Percentiles rank a stretch among this genome's conserved stretches.
phyloP scores from a whole-genome alignment of 139 green algal species.

The Chlorella sp. region DNA sequence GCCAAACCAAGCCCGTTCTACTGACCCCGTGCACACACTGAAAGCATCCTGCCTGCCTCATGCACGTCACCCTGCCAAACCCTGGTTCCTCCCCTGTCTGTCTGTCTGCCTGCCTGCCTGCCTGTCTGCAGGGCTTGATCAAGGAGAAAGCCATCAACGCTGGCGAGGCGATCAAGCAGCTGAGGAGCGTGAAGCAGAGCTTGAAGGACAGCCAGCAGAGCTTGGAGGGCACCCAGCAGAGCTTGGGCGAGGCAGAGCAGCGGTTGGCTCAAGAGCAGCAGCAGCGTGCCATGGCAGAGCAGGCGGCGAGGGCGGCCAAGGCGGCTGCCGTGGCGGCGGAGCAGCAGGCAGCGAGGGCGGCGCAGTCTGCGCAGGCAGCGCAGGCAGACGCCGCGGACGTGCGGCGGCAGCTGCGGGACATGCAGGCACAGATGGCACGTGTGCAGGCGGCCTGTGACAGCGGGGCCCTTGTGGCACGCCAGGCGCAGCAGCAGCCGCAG shows the following conservation, averaged over 20 bases:
- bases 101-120: background rate
- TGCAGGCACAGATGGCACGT: slow-evolving; percentile 4
- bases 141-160: slow-evolving; percentile 44
- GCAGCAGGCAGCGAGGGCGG: background rate
- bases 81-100: background rate
- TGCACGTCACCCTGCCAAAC: background rate
- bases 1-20: too few species aligned
- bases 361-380: background rate
- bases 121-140: slow-evolving; percentile 20
- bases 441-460: slow-evolving; percentile 5
- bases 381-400: background rate
- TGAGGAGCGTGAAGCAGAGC: slow-evolving; percentile 2
- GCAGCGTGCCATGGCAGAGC: background rate
- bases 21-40: too few species aligned
- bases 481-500: background rate
- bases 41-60: too few species aligned
- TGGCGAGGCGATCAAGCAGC: slow-evolving; percentile 14
- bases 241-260: background rate
- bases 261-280: background rate
- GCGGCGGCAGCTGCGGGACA: background rate
- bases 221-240: background rate
- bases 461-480: background rate
- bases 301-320: background rate
- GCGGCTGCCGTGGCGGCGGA: background rate
- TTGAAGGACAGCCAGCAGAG: background rate